Evolutionary conservation across 768 basidiomycete genomes (phyloP).

Genomic region (Amanita exitialis): DNA sequence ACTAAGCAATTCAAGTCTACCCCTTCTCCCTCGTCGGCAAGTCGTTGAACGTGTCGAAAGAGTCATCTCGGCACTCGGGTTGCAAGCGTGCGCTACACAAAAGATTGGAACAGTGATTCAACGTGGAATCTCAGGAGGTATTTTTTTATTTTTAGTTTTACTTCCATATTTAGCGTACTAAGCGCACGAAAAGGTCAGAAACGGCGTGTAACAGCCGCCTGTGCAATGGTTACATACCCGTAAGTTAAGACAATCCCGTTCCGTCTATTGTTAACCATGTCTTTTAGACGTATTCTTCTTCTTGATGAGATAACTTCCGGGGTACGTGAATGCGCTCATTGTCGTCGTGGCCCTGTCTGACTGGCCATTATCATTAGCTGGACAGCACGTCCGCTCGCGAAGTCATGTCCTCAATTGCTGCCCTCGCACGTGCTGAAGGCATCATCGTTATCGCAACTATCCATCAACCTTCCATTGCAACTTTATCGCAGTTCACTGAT

Average conservation of each 20-base stretch:
- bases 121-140: neutral
- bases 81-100: neutral
- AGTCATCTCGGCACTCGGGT: neutral
- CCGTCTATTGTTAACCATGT: neutral
- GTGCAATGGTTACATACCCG: constrained; percentile 49
- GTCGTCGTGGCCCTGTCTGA: neutral
- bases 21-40: neutral
- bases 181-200: constrained; percentile 34
- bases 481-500: constrained; percentile 49
- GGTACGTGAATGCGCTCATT: neutral
- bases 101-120: neutral
- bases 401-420: constrained; percentile 32
- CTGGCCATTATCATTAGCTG: constrained; percentile 18
- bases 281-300: neutral
- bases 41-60: neutral
- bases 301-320: neutral
- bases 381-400: constrained; percentile 37
- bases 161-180: neutral
- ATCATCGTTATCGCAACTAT: constrained; percentile 57
- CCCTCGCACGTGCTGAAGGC: constrained; percentile 32
- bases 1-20: neutral
- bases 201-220: constrained; percentile 50
- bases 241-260: constrained; percentile 11
- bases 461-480: constrained; percentile 57
- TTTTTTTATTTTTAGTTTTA: neutral